These are phyloP conservation scores for Craspedostauros australis DNA, from an alignment of 108 stramenopile species.

Conservation along the genomic window DNA sequence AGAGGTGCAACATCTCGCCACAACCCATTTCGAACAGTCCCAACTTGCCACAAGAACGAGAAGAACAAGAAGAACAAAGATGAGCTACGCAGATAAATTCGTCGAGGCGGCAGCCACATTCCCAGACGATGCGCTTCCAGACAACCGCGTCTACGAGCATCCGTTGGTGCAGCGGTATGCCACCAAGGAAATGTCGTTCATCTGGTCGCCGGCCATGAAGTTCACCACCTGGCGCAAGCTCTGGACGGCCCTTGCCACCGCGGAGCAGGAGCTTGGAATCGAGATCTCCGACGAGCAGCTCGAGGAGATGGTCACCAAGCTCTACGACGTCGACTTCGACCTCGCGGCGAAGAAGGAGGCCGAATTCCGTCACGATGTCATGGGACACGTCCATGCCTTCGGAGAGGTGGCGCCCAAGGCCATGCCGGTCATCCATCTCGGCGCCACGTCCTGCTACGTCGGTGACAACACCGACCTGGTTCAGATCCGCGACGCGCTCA, in stretches of 20 bases:
- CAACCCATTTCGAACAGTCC: too few species aligned
- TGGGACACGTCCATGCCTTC: slow-evolving; percentile 98
- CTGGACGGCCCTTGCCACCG: slow-evolving; percentile 97
- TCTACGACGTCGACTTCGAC: slow-evolving; percentile 92
- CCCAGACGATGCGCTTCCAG: slow-evolving; percentile 59
- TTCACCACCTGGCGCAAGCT: slow-evolving; percentile 98
- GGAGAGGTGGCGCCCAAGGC: slow-evolving; percentile 88
- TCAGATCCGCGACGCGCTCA: slow-evolving; percentile 84
- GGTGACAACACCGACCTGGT: slow-evolving; percentile 96
- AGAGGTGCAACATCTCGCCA: too few species aligned
- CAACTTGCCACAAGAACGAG: neutral
- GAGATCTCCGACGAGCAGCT: slow-evolving; percentile 92
- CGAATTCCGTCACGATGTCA: slow-evolving; percentile 98
- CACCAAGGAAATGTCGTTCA: slow-evolving; percentile 96
- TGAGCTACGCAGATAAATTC: slow-evolving; percentile 57
- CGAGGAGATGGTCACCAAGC: slow-evolving; percentile 73
- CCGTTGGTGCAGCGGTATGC: slow-evolving; percentile 91
- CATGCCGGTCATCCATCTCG: slow-evolving; percentile 95
- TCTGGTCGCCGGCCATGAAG: slow-evolving; percentile 97
- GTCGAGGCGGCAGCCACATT: slow-evolving; percentile 37
- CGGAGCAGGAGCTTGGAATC: slow-evolving; percentile 93
- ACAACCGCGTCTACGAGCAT: slow-evolving; percentile 81
- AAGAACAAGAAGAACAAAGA: slow-evolving; percentile 1
- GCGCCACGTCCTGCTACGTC: slow-evolving; percentile 95
- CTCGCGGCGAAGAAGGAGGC: slow-evolving; percentile 88